These are phyloP conservation scores for Suhomyces guaymorum DNA, from an alignment of 1,139 yeast genomes.

Conservation along the genomic window DNA sequence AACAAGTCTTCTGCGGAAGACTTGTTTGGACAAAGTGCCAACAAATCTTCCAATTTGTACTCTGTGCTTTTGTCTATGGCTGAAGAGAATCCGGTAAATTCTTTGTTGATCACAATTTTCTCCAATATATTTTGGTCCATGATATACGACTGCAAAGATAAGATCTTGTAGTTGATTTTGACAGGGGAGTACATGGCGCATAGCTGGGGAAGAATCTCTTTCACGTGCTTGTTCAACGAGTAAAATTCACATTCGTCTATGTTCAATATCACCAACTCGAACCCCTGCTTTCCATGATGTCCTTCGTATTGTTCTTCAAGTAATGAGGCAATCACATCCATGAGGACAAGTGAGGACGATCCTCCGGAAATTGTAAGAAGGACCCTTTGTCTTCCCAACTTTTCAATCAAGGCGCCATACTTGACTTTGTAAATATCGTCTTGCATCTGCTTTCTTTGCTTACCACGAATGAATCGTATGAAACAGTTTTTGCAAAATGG, in stretches of 20 bases:
- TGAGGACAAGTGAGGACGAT: constrained; percentile 60
- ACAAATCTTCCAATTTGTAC: constrained; percentile 26
- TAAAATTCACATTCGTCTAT: constrained; percentile 42
- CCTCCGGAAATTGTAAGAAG: constrained; percentile 69
- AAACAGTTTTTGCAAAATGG: constrained; percentile 72
- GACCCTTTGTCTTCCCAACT: constrained; percentile 40
- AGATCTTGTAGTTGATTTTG: constrained; percentile 34
- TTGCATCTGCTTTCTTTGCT: constrained; percentile 76
- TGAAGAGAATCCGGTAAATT: constrained; percentile 27
- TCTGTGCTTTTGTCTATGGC: constrained; percentile 8
- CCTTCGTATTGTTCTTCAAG: constrained; percentile 58
- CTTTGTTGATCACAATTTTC: constrained; percentile 28
- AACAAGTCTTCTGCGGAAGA: constrained; percentile 66
- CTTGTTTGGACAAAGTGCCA: constrained; percentile 45
- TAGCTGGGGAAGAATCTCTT: constrained; percentile 23
- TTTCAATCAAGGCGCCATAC: constrained; percentile 41
- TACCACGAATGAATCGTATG: constrained; percentile 67
- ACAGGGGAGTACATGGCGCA: constrained; percentile 25
- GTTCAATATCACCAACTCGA: constrained; percentile 55
- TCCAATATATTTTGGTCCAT: constrained; percentile 26
- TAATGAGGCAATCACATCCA: constrained; percentile 65
- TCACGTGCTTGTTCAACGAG: constrained; percentile 19
- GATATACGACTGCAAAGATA: constrained; percentile 42
- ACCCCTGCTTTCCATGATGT: constrained; percentile 71
- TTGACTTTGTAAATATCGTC: constrained; percentile 70